These are phyloP conservation scores for Entomophthora muscae DNA, from an alignment of 371 early-diverging fungal genomes.

Conservation along the genomic window DNA sequence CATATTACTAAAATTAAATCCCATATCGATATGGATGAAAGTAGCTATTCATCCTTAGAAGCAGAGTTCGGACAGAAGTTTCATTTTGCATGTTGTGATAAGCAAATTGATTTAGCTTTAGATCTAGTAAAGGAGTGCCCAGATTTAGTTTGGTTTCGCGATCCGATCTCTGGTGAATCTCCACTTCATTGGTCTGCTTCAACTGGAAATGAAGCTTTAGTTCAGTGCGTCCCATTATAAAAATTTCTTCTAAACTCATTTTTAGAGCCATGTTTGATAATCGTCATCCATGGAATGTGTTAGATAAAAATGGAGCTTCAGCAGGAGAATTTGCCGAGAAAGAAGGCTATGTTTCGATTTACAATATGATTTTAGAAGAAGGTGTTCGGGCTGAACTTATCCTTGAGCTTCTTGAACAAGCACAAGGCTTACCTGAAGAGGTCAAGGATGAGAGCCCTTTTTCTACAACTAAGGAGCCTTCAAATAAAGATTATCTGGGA, in stretches of 20 bases:
- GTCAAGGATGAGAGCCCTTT: constrained; percentile 19
- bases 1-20: no score
- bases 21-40: not conserved
- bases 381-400: constrained; percentile 74
- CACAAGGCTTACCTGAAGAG: constrained; percentile 16
- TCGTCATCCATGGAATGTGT: constrained; percentile 51
- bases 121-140: constrained; percentile 5
- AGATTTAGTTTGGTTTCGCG: constrained; percentile 8
- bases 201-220: not conserved
- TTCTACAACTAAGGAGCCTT: constrained; percentile 15
- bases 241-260: constrained; percentile 9
- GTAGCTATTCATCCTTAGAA: not conserved
- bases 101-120: not conserved
- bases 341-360: constrained; percentile 30
- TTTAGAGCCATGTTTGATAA: constrained; percentile 32
- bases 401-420: constrained; percentile 21
- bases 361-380: constrained; percentile 55
- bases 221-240: constrained; percentile 3
- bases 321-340: constrained; percentile 51
- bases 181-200: constrained; percentile 8
- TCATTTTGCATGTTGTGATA: not conserved
- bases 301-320: constrained; percentile 37
- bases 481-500: constrained; percentile 61
- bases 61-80: not conserved
- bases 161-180: not conserved